Conservation (phyloP, 495 filamentous ascomycete species). For the Neurospora sp. region DNA sequence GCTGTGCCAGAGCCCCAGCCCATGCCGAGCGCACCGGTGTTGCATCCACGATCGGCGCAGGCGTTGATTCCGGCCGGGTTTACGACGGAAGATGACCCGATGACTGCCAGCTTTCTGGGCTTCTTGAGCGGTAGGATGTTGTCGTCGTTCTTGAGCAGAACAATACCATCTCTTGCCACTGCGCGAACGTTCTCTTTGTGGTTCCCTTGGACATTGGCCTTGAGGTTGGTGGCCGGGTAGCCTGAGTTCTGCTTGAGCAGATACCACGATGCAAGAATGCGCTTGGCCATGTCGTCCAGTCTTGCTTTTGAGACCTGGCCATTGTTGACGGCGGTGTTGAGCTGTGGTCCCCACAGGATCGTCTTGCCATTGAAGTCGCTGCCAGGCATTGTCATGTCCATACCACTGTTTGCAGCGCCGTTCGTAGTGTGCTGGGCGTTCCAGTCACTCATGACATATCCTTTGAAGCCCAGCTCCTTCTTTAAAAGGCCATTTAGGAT, state of each 20-base stretch:
- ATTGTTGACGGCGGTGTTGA: constrained; percentile 38
- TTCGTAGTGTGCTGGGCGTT: constrained; percentile 44
- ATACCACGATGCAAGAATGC: constrained; percentile 47
- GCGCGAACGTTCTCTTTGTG: constrained; percentile 49
- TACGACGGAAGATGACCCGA: constrained; percentile 65
- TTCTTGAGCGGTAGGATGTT: constrained; percentile 51
- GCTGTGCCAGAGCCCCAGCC: constrained; percentile 53
- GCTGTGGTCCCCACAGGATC: constrained; percentile 36
- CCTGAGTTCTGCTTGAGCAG: constrained; percentile 41
- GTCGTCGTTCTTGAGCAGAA: constrained; percentile 69
- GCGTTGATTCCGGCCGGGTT: constrained; percentile 44
- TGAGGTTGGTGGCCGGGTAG: constrained; percentile 40
- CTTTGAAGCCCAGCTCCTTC: constrained; percentile 39
- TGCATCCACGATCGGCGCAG: constrained; percentile 50
- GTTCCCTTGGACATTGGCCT: constrained; percentile 41
- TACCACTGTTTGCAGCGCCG: constrained; percentile 33
- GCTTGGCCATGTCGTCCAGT: constrained; percentile 46
- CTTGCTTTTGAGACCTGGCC: constrained; percentile 33
- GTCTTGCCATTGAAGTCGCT: constrained; percentile 35
- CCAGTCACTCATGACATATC: constrained; percentile 46
- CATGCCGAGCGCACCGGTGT: constrained; percentile 49
- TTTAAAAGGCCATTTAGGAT: constrained; percentile 33
- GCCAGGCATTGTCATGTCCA: constrained; percentile 51
- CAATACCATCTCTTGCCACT: constrained; percentile 50
- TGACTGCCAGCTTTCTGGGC: constrained; percentile 49